phyloP scores from a whole-genome alignment of 331 rosid species.

The Malus hybrid region DNA sequence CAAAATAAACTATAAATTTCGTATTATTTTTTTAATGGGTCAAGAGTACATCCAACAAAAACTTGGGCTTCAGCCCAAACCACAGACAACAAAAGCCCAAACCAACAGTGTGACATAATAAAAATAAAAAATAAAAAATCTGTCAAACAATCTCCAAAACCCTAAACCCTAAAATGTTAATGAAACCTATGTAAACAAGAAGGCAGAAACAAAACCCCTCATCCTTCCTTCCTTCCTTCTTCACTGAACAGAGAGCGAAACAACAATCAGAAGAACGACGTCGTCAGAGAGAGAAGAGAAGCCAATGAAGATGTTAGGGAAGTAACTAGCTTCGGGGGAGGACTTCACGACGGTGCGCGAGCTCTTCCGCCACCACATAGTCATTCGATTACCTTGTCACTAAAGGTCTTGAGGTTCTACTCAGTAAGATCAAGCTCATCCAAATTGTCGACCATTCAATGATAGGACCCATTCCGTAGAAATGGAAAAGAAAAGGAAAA shows the following conservation, averaged over 20 bases:
- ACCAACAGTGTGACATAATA: too few species aligned
- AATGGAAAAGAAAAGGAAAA: too few species aligned
- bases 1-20: too few species aligned
- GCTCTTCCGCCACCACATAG: constrained; percentile 62
- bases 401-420: constrained; percentile 43
- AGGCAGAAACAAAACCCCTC: not conserved
- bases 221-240: not conserved
- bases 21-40: too few species aligned
- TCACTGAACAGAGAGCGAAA: not conserved
- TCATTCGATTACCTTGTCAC: constrained; percentile 61
- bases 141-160: not conserved
- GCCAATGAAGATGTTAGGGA: not conserved
- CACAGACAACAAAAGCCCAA: too few species aligned
- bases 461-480: too few species aligned
- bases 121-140: too few species aligned
- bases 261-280: not conserved
- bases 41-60: too few species aligned
- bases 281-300: not conserved
- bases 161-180: not conserved
- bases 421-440: constrained; percentile 44
- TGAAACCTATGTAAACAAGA: not conserved
- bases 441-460: constrained; percentile 29
- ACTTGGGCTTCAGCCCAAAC: too few species aligned
- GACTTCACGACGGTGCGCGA: constrained; percentile 42
- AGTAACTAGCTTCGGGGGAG: not conserved